These are phyloP conservation scores for Diaporthe citriasiana DNA, from an alignment of 2,329 filamentous ascomycete species.

Conservation along the genomic window DNA sequence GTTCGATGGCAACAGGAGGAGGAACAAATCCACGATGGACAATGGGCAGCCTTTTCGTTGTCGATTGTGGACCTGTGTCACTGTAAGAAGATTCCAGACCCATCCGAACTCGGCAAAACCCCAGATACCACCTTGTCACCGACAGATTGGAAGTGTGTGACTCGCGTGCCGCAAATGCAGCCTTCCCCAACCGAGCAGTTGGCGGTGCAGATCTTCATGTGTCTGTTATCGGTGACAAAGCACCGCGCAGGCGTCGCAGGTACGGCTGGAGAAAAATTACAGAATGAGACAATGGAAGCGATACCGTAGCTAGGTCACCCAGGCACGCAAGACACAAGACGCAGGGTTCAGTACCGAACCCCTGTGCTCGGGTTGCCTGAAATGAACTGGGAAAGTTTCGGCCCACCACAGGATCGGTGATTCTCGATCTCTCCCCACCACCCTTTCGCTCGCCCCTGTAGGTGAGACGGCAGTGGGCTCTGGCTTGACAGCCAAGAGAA, in stretches of 20 bases:
- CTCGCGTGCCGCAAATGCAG: conserved; percentile 32
- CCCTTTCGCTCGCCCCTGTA: neutral
- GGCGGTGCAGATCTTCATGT: conserved; percentile 16
- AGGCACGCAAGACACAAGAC: neutral
- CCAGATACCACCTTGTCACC: conserved; percentile 19
- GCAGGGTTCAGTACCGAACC: neutral
- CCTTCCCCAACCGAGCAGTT: conserved; percentile 15
- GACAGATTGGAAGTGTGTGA: conserved; percentile 33
- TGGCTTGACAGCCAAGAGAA: neutral
- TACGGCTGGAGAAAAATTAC: conserved; percentile 2
- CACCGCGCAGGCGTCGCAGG: neutral
- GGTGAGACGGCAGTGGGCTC: conserved; percentile 11
- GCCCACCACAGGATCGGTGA: neutral
- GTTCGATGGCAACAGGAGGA: neutral
- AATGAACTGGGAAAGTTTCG: conserved; percentile 13
- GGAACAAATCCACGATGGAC: neutral
- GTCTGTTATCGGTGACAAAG: conserved; percentile 7
- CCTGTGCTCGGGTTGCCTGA: conserved; percentile 14
- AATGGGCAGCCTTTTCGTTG: neutral
- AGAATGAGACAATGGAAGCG: neutral
- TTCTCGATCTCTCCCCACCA: neutral
- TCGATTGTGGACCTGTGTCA: neutral
- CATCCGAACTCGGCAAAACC: conserved; percentile 14
- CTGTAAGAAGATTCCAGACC: conserved; percentile 18
- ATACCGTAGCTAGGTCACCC: neutral